A percentile compares a stretch with the other conserved stretches of the same genome.
Evolutionary conservation across 228 moss, liverwort and hornwort species (phyloP).

Genomic region (Sphagnum fallax): DNA sequence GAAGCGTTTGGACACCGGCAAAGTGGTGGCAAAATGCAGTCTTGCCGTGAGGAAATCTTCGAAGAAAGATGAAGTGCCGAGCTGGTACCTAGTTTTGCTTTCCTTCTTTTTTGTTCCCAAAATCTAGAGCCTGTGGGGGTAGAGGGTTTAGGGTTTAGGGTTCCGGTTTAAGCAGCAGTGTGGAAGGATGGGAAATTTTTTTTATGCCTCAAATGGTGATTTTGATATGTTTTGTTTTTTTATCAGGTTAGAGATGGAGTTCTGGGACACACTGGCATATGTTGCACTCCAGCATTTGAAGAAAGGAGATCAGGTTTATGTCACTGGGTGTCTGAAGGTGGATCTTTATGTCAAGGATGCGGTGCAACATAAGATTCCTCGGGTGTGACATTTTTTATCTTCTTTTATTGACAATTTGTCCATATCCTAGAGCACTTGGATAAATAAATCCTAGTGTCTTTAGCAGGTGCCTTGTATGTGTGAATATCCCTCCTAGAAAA

Average conservation of each 20-base stretch:
- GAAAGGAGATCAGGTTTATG: slow-evolving; percentile 82
- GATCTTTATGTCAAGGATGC: slow-evolving; percentile 51
- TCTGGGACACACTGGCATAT: slow-evolving; percentile 90
- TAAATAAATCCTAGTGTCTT: no score
- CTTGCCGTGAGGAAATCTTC: slow-evolving; percentile 44
- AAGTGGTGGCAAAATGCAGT: slow-evolving; percentile 67
- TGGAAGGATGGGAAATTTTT: no score
- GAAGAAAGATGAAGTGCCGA: slow-evolving; percentile 46
- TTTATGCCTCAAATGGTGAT: no score
- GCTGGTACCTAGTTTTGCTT: slow-evolving; percentile 45
- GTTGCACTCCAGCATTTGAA: slow-evolving; percentile 82
- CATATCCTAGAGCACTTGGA: not conserved
- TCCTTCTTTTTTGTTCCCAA: not conserved
- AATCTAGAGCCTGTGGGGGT: not conserved
- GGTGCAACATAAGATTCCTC: slow-evolving; percentile 31
- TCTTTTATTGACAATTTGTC: no score
- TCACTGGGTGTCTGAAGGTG: slow-evolving; percentile 65
- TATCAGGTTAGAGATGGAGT: slow-evolving; percentile 85
- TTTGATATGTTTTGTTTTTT: no score
- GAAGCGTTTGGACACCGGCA: slow-evolving; percentile 77
- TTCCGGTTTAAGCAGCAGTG: no score
- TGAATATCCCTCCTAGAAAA: no score
- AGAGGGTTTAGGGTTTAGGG: not conserved
- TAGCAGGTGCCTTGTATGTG: no score
- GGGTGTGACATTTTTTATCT: slow-evolving; percentile 27